Evolutionary conservation across 2,329 filamentous ascomycete genomes (phyloP), one percentile per base, ranked within the genome.

Genomic region (Venturia oleaginea): DNA sequence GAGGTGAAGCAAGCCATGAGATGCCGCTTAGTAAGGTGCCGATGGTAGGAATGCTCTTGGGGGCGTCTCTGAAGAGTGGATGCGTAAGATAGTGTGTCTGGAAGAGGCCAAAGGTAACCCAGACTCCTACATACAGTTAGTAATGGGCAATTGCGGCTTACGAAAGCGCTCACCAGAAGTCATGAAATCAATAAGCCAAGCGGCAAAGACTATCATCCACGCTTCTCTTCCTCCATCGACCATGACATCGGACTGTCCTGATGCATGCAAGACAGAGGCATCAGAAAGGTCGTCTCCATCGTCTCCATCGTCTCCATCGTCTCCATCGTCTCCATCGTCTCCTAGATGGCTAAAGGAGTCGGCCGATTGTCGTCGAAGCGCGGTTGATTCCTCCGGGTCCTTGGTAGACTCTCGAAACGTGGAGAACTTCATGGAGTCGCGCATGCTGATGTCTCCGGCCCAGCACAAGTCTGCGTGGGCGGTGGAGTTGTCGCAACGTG

Each of bases 1-100:
- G 27, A 6, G 62, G 62, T 7, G 62, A 34, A 8, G 40, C 62
- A 38, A 64, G 51, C 30, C 54, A 64, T 64, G 62, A 37, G n/a
- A 64, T 64, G 51, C 51, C 51, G 30, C 51, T 55, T 6, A 55
- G 51, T 2, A 55, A 13, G 27, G 51, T 55, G 5, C 51, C 51
- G 15, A 55, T 55, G 1, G 51, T 55, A 13, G 51, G 30, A n/a
- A 55, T 32, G 30, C 51, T 55, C 51, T 34, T 55, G 51, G 51
- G 51, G 13, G 27, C 19, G 27, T 34, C 30, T 55, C 24, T 34
- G 51, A 55, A 55, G 27, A 34, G 51, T 1, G 51, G 51, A 10
- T 34, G 19, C 4, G 51, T 34, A 19, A 55, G 51, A 11, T 55
- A 55, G 24, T 55, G 51, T 11, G 15, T 15, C 19, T 55, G 51